phyloP scores from a whole-genome alignment of 139 green algal genomes.

The Coccomyxa sp. region DNA sequence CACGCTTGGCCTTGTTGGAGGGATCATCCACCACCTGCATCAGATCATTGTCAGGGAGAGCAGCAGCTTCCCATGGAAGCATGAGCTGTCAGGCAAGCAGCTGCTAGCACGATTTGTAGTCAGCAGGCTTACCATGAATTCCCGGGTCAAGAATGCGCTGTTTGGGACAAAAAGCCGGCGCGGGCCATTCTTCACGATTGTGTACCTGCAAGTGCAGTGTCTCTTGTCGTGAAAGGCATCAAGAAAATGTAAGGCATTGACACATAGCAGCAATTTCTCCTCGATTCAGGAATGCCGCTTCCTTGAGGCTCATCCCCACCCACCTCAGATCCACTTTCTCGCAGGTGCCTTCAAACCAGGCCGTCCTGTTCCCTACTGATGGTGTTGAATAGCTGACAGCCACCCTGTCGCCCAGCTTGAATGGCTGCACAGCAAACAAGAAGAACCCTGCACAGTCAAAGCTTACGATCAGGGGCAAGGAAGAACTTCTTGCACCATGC shows the following conservation, averaged over 20 bases:
- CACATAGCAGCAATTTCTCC: background rate
- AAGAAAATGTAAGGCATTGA: background rate
- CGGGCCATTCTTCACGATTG: slow-evolving; percentile 44
- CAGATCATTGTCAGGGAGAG: background rate
- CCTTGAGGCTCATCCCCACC: background rate
- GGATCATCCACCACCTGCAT: background rate
- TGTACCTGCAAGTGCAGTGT: slow-evolving; percentile 36
- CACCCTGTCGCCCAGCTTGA: slow-evolving; percentile 59
- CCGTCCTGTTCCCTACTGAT: slow-evolving; percentile 2
- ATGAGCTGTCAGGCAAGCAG: too few species aligned
- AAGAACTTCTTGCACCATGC: background rate
- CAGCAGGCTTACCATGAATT: slow-evolving; percentile 53
- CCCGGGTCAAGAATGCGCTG: slow-evolving; percentile 50
- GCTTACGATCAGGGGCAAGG: background rate
- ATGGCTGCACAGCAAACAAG: slow-evolving; percentile 60
- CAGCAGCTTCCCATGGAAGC: too few species aligned
- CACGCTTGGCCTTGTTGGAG: background rate
- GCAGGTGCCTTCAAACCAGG: slow-evolving; percentile 66
- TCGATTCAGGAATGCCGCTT: background rate
- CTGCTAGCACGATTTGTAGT: background rate
- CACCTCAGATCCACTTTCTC: slow-evolving; percentile 67
- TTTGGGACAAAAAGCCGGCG: slow-evolving; percentile 64
- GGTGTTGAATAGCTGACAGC: slow-evolving; percentile 36
- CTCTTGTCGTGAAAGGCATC: background rate
- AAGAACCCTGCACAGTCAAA: slow-evolving; percentile 41